Conservation (phyloP, 305 asterid species). For the Fraxinus greggii region DNA sequence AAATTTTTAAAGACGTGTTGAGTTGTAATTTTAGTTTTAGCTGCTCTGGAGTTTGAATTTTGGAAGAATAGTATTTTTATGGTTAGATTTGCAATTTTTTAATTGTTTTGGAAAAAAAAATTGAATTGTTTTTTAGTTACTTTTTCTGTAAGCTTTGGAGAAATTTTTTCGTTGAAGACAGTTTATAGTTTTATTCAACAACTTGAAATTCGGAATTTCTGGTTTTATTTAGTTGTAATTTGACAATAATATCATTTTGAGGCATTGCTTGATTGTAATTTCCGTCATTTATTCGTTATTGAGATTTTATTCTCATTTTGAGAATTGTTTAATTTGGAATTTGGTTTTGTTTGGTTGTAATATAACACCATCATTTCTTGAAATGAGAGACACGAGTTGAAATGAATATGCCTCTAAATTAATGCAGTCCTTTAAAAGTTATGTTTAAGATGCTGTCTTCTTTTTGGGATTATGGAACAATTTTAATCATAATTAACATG, state of each 20-base stretch:
- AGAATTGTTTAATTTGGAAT: neutral
- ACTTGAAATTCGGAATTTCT: neutral
- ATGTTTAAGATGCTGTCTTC: neutral
- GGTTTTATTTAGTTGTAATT: neutral
- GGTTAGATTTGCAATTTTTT: neutral
- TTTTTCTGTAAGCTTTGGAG: neutral
- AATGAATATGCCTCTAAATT: neutral
- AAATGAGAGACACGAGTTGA: neutral
- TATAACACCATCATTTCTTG: neutral
- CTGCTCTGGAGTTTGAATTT: neutral
- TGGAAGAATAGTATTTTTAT: constrained; percentile 7
- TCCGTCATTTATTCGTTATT: neutral
- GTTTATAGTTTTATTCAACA: neutral
- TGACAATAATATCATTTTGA: neutral
- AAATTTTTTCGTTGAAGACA: neutral
- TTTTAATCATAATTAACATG: neutral
- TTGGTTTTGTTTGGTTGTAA: neutral
- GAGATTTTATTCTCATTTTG: neutral
- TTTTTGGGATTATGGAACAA: neutral
- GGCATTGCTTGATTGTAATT: neutral
- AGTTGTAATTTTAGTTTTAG: constrained; percentile 15
- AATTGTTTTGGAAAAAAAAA: neutral
- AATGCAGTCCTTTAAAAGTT: neutral
- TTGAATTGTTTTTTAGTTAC: neutral
- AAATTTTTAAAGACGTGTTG: constrained; percentile 7